Conservation (phyloP, 2,329 filamentous ascomycete species). For the Xylaria sp. region DNA sequence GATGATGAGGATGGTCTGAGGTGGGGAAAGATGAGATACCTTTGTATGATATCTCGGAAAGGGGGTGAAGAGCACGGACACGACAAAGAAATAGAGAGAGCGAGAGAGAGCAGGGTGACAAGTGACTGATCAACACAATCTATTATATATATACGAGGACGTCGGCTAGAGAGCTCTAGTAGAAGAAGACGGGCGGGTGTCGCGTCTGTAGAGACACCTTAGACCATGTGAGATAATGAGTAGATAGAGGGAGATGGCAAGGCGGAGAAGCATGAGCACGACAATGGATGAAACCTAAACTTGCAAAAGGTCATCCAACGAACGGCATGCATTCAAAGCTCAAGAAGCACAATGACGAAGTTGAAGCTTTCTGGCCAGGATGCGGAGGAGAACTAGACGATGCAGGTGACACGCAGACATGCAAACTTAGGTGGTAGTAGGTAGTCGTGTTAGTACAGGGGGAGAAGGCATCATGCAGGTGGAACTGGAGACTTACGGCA, state of each 20-base stretch:
- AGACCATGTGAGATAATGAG: slow-evolving; percentile 1
- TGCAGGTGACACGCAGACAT: slow-evolving; percentile 25
- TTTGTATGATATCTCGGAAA: not conserved
- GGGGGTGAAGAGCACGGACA: not conserved
- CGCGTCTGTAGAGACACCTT: not conserved
- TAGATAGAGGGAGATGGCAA: not conserved
- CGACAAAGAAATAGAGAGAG: not conserved
- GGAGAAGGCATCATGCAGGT: not conserved
- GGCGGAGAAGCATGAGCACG: slow-evolving; percentile 4
- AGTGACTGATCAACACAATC: slow-evolving; percentile 5
- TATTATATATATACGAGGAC: slow-evolving; percentile 28
- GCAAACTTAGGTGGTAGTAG: not conserved
- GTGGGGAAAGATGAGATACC: not conserved
- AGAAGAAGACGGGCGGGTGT: slow-evolving; percentile 14
- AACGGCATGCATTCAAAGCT: slow-evolving; percentile 2
- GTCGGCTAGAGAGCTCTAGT: not conserved
- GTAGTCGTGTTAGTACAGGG: not conserved
- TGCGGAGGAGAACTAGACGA: not conserved
- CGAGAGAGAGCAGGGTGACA: not conserved
- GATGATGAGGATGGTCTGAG: not conserved
- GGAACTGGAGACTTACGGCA: not conserved
- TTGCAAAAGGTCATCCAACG: not conserved
- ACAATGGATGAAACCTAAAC: not conserved
- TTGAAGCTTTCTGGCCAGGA: slow-evolving; percentile 28
- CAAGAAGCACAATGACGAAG: slow-evolving; percentile 39